phyloP scores from a whole-genome alignment of 1,284 basidiomycete species.

The Salmacisia buchloeana region DNA sequence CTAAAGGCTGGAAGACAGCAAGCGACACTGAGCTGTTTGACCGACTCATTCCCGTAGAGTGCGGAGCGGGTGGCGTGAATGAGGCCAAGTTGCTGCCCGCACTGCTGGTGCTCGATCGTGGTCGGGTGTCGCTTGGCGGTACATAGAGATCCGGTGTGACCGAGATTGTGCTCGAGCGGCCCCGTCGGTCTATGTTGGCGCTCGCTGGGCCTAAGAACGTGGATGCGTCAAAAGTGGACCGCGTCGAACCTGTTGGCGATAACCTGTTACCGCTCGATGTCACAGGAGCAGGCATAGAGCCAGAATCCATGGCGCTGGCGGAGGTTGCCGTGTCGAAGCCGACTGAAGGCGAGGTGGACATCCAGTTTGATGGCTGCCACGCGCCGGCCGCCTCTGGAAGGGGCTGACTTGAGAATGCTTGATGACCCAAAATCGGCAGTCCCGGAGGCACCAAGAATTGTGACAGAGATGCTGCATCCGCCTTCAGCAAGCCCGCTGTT shows the following conservation, averaged over 20 bases:
- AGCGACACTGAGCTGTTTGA: neutral
- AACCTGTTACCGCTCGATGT: neutral
- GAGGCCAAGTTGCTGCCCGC: neutral
- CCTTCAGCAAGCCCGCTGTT: too few relatives aligned
- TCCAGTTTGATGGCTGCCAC: too few relatives aligned
- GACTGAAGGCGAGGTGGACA: too few relatives aligned
- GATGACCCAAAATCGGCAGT: too few relatives aligned
- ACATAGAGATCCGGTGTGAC: neutral
- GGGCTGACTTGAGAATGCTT: too few relatives aligned
- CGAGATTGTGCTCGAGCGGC: neutral
- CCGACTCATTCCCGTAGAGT: neutral
- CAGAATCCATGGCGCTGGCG: too few relatives aligned
- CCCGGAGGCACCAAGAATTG: too few relatives aligned
- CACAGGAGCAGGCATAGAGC: too few relatives aligned
- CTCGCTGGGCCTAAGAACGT: too few relatives aligned
- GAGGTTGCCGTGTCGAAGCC: too few relatives aligned
- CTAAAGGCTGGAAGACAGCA: neutral
- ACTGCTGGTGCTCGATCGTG: neutral
- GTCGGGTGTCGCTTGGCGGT: neutral
- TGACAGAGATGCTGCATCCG: too few relatives aligned
- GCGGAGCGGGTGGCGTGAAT: neutral
- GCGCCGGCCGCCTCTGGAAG: too few relatives aligned
- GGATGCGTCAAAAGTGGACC: neutral
- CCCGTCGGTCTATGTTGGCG: neutral
- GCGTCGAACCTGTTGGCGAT: neutral